Evolutionary conservation across 1,284 basidiomycete species (phyloP), one percentile per base, ranked within the genome.

Genomic region (Leccinum subspadiceum): DNA sequence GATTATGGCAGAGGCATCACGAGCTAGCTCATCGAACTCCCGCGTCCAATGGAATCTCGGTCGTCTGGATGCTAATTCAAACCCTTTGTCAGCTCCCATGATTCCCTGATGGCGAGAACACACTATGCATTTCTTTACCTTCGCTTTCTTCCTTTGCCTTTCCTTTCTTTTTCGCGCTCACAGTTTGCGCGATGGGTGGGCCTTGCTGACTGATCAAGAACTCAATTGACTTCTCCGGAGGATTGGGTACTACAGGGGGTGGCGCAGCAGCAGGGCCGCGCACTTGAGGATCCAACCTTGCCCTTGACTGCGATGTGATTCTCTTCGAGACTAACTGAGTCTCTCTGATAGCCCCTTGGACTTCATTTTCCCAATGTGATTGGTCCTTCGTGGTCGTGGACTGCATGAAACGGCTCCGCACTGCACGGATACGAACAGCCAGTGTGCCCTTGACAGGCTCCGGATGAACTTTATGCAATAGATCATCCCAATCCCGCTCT

Each of bases 1-100:
- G 58, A 97, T 85, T 64, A 98, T 88, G 2, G 85, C 90, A 49
- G 85, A 89, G 1, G 89, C 88, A 70, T 98, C 95, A 56, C 90
- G 83, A 44, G 89, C 85, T 31, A 95, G 81, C 62, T 96, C 95
- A 64, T 96, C 93, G 62, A 88, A 94, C 54, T 94, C 91, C 53
- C 83, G 75, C 57, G 83, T 92, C 94, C 94, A 96, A 54, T 85
- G 83, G 70, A 92, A 93, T 56, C 92, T 83, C 63, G 83, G 80
- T 41, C 89, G 78, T 37, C 84, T 74, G 49, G 65, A 75, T 52
- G 64, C 64, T 61, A 63, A 65, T 64, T 73, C 29, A 4, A 24
- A 51, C 20, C 50, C 37, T 33, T 15, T 15, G 17, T 76, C 60
- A 65, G 57, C 50, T 46, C 17, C 20, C 17, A 22, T 17, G 35